These are phyloP conservation scores for Leucocoprinus leucothites DNA, from an alignment of 768 basidiomycete genomes.

Conservation along the genomic window DNA sequence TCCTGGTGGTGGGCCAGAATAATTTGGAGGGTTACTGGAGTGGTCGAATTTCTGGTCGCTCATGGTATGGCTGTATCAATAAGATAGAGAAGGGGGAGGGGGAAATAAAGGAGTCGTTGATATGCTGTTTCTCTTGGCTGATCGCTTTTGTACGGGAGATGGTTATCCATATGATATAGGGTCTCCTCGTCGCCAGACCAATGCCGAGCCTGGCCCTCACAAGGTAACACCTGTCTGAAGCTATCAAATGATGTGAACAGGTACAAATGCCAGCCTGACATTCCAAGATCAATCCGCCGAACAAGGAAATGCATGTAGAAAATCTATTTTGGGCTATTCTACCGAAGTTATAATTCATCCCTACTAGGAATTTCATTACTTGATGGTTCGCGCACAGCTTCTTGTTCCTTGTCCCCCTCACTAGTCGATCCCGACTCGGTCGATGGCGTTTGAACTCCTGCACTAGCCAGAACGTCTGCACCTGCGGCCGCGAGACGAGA, in stretches of 20 bases:
- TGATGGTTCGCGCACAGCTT: neutral
- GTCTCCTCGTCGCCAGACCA: too few species aligned
- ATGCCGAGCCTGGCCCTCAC: too few species aligned
- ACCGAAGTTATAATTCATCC: constrained; percentile 7
- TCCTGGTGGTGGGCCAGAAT: neutral
- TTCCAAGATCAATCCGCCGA: neutral
- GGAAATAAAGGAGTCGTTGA: neutral
- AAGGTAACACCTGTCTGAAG: too few species aligned
- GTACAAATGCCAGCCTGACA: neutral
- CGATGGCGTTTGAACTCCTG: constrained; percentile 17
- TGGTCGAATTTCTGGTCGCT: neutral
- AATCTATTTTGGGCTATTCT: constrained; percentile 4
- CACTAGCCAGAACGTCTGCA: constrained; percentile 63
- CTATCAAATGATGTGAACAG: too few species aligned
- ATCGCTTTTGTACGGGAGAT: neutral
- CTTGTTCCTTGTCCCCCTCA: neutral
- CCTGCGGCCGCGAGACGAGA: constrained; percentile 68
- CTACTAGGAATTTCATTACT: neutral
- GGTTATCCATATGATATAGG: too few species aligned
- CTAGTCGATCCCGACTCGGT: neutral
- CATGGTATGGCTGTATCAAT: neutral
- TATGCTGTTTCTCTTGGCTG: neutral
- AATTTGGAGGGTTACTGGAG: neutral
- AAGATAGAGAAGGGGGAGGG: neutral
- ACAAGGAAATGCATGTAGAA: neutral